These are phyloP conservation scores for Rhynchosporium secalis DNA, from an alignment of 2,329 filamentous ascomycete genomes.

Conservation along the genomic window DNA sequence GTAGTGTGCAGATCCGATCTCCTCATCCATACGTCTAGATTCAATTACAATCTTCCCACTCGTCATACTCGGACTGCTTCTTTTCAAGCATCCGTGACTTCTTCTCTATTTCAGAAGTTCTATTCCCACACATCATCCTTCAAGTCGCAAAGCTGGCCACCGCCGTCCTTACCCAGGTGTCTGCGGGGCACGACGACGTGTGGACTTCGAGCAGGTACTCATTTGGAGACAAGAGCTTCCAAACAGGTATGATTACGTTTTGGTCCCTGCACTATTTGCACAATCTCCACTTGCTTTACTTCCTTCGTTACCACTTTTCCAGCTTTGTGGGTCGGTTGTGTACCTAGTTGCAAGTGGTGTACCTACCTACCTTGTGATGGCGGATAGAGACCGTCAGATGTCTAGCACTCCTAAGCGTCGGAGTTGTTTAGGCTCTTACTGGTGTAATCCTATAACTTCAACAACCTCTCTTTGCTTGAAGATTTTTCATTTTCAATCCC, in stretches of 20 bases:
- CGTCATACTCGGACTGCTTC: too few relatives aligned
- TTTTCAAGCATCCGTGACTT: constrained; percentile 1
- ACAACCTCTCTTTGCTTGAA: background rate
- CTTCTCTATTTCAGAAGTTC: constrained; percentile 1
- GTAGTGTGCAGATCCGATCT: background rate
- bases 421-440: too few relatives aligned
- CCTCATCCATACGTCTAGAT: background rate
- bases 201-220: constrained; percentile 11
- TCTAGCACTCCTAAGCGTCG: background rate
- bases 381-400: background rate
- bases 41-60: background rate
- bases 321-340: background rate
- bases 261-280: background rate
- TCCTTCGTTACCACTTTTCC: background rate
- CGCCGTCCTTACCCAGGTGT: constrained; percentile 26
- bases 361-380: background rate
- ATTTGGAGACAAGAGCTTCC: constrained; percentile 8
- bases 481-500: background rate
- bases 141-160: constrained; percentile 33
- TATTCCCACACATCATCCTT: constrained; percentile 13
- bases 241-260: constrained; percentile 9
- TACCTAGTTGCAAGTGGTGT: background rate
- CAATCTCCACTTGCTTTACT: background rate
- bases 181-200: constrained; percentile 16
- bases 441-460: background rate